Evolutionary conservation across 495 filamentous ascomycete species (phyloP).

Genomic region (Penicillium bialowiezense): DNA sequence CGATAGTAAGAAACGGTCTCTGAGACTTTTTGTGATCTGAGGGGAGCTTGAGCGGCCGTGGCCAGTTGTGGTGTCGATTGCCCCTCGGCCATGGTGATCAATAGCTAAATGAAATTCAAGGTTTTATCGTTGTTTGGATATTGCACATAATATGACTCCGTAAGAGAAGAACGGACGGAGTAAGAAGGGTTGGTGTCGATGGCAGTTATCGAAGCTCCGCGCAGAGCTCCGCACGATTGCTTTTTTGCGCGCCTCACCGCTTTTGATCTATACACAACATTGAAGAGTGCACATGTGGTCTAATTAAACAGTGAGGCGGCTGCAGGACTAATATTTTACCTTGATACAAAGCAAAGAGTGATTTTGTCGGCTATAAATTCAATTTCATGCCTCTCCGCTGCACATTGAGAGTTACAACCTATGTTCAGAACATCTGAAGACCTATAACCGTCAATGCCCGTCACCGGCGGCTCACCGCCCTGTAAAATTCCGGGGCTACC

Average conservation of each 20-base stretch:
- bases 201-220: constrained; percentile 1
- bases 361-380: too few species aligned
- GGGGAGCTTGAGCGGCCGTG: constrained; percentile 26
- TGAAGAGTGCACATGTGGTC: too few species aligned
- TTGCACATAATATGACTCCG: not conserved
- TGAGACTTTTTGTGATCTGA: constrained; percentile 40
- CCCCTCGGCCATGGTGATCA: constrained; percentile 32
- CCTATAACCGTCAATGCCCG: not conserved
- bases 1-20: constrained; percentile 47
- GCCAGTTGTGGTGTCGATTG: constrained; percentile 19
- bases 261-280: constrained; percentile 3
- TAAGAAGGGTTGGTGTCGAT: not conserved
- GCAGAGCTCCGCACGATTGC: constrained; percentile 19
- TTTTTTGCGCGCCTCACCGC: constrained; percentile 23
- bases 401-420: too few species aligned
- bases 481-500: not conserved
- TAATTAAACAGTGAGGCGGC: too few species aligned
- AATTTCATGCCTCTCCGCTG: too few species aligned
- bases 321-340: too few species aligned
- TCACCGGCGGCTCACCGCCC: not conserved
- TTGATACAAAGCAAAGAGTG: too few species aligned
- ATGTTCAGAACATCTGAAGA: too few species aligned
- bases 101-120: not conserved
- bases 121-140: not conserved
- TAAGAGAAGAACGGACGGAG: not conserved